Base-by-base conservation (phyloP, 495 filamentous ascomycete genomes). In the Staphylotrichum tortipilum region DNA sequence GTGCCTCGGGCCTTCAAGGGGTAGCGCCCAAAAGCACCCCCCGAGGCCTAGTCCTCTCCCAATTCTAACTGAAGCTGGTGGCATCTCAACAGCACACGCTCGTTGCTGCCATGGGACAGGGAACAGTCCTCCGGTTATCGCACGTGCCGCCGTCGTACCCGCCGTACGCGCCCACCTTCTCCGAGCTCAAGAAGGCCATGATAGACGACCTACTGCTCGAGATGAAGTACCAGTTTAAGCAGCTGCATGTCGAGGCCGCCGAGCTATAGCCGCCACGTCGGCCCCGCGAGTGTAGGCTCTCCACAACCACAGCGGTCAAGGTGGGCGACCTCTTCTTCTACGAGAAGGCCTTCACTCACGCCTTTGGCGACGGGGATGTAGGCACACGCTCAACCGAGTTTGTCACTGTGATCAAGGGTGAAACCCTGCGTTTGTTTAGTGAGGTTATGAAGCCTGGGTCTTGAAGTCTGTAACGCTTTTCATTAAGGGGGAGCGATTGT, bases 341-440 rank as follows among this genome's bases (percentile, higher is more conserved):
- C 41, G 77, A 81, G 52, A 82, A 81, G 49, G 75, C 78, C 0
- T 78, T 81, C 45, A 58, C 54, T n/a, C 62, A 64, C 36, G 60
- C 59, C 22, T 62, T 57, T 35, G 37, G 35, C 23, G 38, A 31
- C 22, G 22, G 47, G 7, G 45, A 57, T n/a, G n/a, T n/a, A n/a
- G n/a, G n/a, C n/a, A n/a, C n/a, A n/a, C n/a, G n/a, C n/a, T n/a
- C n/a, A n/a, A n/a, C n/a, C n/a, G n/a, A n/a, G n/a, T n/a, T n/a
- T n/a, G n/a, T n/a, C n/a, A n/a, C n/a, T n/a, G n/a, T n/a, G n/a
- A n/a, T n/a, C n/a, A n/a, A n/a, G n/a, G n/a, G n/a, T n/a, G n/a
- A n/a, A n/a, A n/a, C n/a, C n/a, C n/a, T n/a, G n/a, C n/a, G n/a
- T n/a, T n/a, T n/a, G n/a, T n/a, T n/a, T n/a, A n/a, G n/a, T n/a